Percentiles rank a stretch among this genome's conserved stretches.
phyloP scores from a whole-genome alignment of 176 grass and related monocot species.

The Poa annua region DNA sequence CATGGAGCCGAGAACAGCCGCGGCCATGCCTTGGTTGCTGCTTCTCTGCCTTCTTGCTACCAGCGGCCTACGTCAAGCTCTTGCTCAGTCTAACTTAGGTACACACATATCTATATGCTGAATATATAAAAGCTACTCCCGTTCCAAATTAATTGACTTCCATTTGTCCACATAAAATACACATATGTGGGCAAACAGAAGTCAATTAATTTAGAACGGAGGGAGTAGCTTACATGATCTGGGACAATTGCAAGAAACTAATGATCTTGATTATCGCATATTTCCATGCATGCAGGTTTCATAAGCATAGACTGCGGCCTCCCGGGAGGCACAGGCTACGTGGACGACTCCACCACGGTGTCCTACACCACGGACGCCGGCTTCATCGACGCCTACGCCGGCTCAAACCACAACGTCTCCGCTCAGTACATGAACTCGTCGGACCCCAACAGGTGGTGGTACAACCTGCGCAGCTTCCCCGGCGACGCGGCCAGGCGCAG shows the following conservation, averaged over 20 bases:
- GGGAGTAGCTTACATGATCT: no score
- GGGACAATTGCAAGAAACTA: no score
- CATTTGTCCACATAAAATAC: no score
- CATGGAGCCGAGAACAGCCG: no score
- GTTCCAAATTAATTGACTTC: no score
- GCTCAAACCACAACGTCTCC: slow-evolving; percentile 48
- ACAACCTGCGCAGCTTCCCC: slow-evolving; percentile 57
- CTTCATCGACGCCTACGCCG: slow-evolving; percentile 49
- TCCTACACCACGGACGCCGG: slow-evolving; percentile 31
- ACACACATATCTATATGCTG: background rate
- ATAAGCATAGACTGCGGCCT: slow-evolving; percentile 66
- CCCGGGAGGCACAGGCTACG: slow-evolving; percentile 24
- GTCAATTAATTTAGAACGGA: no score
- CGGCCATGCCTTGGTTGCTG: slow-evolving; percentile 2
- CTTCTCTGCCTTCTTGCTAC: slow-evolving; percentile 23
- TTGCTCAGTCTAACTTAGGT: slow-evolving; percentile 9
- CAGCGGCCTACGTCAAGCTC: slow-evolving; percentile 18
- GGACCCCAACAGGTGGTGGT: background rate
- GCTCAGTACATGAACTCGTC: background rate
- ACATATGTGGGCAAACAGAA: no score
- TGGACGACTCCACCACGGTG: slow-evolving; percentile 26
- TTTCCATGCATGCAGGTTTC: slow-evolving; percentile 41
- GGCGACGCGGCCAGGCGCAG: slow-evolving; percentile 32
- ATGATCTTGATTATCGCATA: background rate
- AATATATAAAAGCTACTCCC: background rate